Evolutionary conservation across 2,329 filamentous ascomycete species (phyloP).

Genomic region (Colletotrichum abscissum): DNA sequence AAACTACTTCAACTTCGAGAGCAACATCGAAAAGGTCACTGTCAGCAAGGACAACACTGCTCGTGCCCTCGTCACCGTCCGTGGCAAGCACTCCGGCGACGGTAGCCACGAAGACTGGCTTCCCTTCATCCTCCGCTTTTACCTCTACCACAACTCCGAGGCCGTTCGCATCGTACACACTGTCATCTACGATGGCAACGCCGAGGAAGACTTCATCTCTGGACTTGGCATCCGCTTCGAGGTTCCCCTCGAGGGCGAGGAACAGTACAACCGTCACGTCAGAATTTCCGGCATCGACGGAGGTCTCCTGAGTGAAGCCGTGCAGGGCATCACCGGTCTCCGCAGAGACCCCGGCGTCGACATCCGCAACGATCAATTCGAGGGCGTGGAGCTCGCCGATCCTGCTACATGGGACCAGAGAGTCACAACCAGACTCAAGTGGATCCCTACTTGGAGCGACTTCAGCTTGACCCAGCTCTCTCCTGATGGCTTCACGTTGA

Average conservation of each 20-base stretch:
- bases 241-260: slow-evolving; percentile 63
- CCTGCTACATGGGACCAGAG: slow-evolving; percentile 58
- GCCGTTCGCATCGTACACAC: slow-evolving; percentile 66
- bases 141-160: slow-evolving; percentile 67
- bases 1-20: slow-evolving; percentile 58
- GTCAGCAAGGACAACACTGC: slow-evolving; percentile 55
- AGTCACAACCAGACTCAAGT: slow-evolving; percentile 60
- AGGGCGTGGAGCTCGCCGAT: slow-evolving; percentile 56
- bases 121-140: slow-evolving; percentile 67
- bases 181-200: slow-evolving; percentile 64
- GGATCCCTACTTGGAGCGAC: slow-evolving; percentile 69
- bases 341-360: slow-evolving; percentile 62
- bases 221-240: slow-evolving; percentile 66
- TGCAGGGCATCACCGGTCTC: slow-evolving; percentile 70
- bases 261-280: slow-evolving; percentile 69
- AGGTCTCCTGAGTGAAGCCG: slow-evolving; percentile 67
- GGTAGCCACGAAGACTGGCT: slow-evolving; percentile 59
- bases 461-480: slow-evolving; percentile 68
- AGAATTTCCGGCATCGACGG: slow-evolving; percentile 65
- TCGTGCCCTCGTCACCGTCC: slow-evolving; percentile 59
- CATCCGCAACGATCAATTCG: slow-evolving; percentile 61
- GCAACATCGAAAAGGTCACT: slow-evolving; percentile 61
- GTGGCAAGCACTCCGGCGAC: slow-evolving; percentile 49
- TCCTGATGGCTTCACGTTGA: slow-evolving; percentile 68
- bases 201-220: slow-evolving; percentile 61